These are phyloP conservation scores for Candida buenavistaensis DNA, from an alignment of 1,139 yeast genomes.

Conservation along the genomic window DNA sequence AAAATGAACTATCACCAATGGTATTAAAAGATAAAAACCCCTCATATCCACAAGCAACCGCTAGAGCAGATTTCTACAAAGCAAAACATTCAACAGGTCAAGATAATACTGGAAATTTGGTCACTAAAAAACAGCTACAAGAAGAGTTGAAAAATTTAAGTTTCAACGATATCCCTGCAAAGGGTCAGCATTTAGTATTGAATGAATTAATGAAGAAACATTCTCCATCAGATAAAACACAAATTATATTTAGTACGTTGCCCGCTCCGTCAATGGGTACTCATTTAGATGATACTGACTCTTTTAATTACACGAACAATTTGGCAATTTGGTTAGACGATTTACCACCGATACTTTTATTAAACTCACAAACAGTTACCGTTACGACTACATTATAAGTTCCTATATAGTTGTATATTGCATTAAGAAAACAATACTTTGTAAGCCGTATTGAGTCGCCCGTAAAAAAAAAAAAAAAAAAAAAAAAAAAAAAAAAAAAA, in stretches of 20 bases:
- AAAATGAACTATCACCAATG: constrained; percentile 15
- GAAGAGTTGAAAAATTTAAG: constrained; percentile 46
- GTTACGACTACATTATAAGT: constrained; percentile 83
- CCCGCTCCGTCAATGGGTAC: constrained; percentile 89
- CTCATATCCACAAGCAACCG: constrained; percentile 4
- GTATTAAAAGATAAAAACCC: constrained; percentile 15
- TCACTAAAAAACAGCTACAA: constrained; percentile 40
- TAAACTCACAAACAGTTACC: constrained; percentile 91
- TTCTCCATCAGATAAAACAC: constrained; percentile 58
- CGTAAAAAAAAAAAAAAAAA: constrained; percentile 1
- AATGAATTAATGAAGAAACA: constrained; percentile 76
- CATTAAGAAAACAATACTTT: neutral
- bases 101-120: constrained; percentile 10
- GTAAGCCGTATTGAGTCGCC: too few relatives aligned
- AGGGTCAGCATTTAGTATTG: constrained; percentile 84
- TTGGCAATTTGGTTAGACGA: constrained; percentile 79
- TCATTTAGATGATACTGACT: constrained; percentile 64
- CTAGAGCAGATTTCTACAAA: constrained; percentile 15
- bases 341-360: constrained; percentile 75
- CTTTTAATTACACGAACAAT: constrained; percentile 73
- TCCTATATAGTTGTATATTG: neutral
- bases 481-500: constrained; percentile 1
- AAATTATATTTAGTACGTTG: constrained; percentile 79
- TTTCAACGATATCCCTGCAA: constrained; percentile 85
- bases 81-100: constrained; percentile 6